Evolutionary conservation across 2,329 filamentous ascomycete species (phyloP).

Genomic region (Beauveria varroae): DNA sequence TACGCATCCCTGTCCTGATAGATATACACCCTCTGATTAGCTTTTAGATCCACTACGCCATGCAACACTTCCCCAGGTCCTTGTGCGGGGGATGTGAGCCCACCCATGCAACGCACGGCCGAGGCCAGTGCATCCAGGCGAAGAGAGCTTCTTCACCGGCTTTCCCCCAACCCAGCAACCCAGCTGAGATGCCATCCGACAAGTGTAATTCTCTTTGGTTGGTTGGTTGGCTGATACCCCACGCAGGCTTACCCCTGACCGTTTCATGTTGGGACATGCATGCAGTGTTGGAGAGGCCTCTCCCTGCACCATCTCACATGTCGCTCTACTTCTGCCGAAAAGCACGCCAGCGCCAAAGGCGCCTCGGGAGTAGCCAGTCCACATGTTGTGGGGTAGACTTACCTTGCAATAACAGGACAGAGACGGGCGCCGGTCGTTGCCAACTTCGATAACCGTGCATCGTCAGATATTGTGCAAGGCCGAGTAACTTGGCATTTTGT

Average conservation of each 20-base stretch:
- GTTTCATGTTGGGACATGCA: background rate
- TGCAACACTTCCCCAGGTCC: background rate
- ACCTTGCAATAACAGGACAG: background rate
- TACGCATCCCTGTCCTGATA: background rate
- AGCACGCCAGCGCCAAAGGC: background rate
- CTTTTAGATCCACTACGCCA: background rate
- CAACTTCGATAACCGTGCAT: background rate
- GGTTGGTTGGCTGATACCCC: no score
- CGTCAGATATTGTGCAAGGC: no score
- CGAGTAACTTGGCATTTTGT: no score
- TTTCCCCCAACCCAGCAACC: constrained; percentile 1
- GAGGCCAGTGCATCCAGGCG: background rate
- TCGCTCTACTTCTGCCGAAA: background rate
- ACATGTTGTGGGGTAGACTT: background rate
- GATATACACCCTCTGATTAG: background rate
- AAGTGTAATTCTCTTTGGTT: no score
- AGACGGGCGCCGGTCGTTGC: background rate
- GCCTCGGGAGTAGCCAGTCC: background rate
- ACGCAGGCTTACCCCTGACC: no score
- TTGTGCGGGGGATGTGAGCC: background rate
- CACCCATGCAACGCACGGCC: background rate
- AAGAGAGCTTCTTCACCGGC: background rate
- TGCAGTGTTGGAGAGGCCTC: background rate
- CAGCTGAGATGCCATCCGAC: background rate
- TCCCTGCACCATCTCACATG: background rate